phyloP scores from a whole-genome alignment of 139 green algal species.

The Edaphochlamys debaryana region DNA sequence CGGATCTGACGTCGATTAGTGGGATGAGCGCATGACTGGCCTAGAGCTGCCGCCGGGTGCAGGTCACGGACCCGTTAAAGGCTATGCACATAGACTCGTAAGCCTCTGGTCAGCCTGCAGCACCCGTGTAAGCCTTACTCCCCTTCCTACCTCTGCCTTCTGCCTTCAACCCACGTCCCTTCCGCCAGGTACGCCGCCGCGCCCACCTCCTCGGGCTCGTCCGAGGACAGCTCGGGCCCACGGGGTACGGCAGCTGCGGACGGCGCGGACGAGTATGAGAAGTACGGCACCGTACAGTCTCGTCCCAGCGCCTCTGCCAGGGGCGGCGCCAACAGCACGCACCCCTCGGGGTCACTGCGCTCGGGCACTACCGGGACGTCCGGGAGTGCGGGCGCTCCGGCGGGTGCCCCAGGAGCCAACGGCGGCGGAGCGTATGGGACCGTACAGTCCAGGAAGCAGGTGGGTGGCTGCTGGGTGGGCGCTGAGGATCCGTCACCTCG shows the following conservation, averaged over 20 bases:
- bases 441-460: slow-evolving; percentile 31
- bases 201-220: not conserved
- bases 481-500: too few species aligned
- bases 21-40: too few species aligned
- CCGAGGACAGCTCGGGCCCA: not conserved
- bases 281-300: slow-evolving; percentile 30
- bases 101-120: too few species aligned
- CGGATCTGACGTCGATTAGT: too few species aligned
- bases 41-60: too few species aligned
- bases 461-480: too few species aligned
- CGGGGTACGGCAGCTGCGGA: not conserved
- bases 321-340: not conserved
- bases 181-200: not conserved
- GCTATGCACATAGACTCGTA: too few species aligned
- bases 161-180: too few species aligned
- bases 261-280: not conserved
- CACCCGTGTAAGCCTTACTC: too few species aligned
- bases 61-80: too few species aligned
- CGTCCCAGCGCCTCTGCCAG: not conserved
- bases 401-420: too few species aligned
- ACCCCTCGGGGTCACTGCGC: not conserved
- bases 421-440: slow-evolving; percentile 10
- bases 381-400: not conserved
- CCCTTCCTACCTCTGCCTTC: too few species aligned
- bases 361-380: not conserved